Evolutionary conservation across 768 basidiomycete species (phyloP), one percentile per base, ranked within the genome.

Genomic region (Suillus ampliporus): DNA sequence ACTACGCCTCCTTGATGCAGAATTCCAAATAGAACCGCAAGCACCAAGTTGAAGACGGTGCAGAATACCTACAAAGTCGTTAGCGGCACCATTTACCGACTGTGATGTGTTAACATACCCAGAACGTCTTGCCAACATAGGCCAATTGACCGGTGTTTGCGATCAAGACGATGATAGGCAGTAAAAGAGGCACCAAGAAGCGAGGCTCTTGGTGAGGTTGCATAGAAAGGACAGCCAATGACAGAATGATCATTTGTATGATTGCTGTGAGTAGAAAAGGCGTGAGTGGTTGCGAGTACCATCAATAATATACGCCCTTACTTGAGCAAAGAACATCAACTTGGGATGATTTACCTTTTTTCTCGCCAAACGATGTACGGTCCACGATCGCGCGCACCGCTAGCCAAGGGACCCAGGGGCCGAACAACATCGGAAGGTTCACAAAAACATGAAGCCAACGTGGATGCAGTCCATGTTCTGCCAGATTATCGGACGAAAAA

Each of bases 1-100:
- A 79, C 72, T n/a, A 80, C 69, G 19, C 79, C 79, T 44, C 78
- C 79, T 64, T 80, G 79, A 38, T 80, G 79, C 35, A 79, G 60
- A 50, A 80, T 7, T 15, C 78, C 79, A 47, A 79, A 80, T 14
- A 79, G 62, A 5, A 74, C n/a, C 0, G 69, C 67, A 4, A 78
- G 69, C 4, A 63, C 54, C 14, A 66, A 1, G 44, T 80, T 80
- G 21, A 70, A 71, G 21, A 59, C 51, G 46, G 71, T 62, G 73
- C 76, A 77, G 6, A 65, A 61, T 5, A 60, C 51, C 79, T 79
- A 40, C 19, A 38, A 31, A 51, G 17, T 46, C 5, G 28, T 53
- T 7, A 43, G 21, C 38, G 26, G 35, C 46, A 31, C 43, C 6
- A 11, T 50, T n/a, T 5, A 40, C 26, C 9, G 26, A 47, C 14